Percentiles rank a stretch among this genome's conserved stretches.
These are phyloP conservation scores for Pyricularia pennisetigena DNA, from an alignment of 2,329 filamentous ascomycete genomes.

Conservation along the genomic window DNA sequence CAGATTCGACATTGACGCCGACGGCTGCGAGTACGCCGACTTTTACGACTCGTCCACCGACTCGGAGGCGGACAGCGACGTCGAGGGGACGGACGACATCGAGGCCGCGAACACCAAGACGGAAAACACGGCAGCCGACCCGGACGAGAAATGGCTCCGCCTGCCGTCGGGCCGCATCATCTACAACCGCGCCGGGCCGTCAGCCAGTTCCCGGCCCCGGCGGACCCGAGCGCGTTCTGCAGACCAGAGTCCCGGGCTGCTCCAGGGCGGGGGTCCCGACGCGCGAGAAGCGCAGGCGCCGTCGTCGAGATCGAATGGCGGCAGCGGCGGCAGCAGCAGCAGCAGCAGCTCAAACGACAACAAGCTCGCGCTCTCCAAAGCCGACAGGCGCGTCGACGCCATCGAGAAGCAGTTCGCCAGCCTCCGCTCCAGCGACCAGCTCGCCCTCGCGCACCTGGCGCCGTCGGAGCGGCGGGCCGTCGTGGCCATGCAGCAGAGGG, in stretches of 20 bases:
- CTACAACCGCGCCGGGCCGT: constrained; percentile 7
- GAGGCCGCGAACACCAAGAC: background rate
- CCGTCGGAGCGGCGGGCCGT: constrained; percentile 18
- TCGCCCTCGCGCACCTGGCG: constrained; percentile 18
- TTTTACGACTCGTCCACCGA: constrained; percentile 26
- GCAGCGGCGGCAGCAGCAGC: no score
- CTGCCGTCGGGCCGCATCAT: constrained; percentile 26
- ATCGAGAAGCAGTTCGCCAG: constrained; percentile 13
- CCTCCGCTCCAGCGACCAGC: constrained; percentile 17
- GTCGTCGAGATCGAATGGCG: no score
- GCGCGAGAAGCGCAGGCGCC: background rate
- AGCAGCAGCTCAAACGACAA: no score
- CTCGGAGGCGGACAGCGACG: constrained; percentile 4
- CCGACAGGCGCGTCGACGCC: background rate
- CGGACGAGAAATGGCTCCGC: constrained; percentile 19
- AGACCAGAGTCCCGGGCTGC: background rate
- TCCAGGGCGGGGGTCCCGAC: background rate
- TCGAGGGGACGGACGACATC: background rate
- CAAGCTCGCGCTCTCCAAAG: background rate
- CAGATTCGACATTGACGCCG: constrained; percentile 24
- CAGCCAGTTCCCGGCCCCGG: background rate
- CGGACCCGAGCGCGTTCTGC: background rate
- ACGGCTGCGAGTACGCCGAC: constrained; percentile 26
- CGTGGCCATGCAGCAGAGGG: constrained; percentile 15
- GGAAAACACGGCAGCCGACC: background rate